Evolutionary conservation across 495 filamentous ascomycete species (phyloP).

Genomic region (Penicillium arizonense): DNA sequence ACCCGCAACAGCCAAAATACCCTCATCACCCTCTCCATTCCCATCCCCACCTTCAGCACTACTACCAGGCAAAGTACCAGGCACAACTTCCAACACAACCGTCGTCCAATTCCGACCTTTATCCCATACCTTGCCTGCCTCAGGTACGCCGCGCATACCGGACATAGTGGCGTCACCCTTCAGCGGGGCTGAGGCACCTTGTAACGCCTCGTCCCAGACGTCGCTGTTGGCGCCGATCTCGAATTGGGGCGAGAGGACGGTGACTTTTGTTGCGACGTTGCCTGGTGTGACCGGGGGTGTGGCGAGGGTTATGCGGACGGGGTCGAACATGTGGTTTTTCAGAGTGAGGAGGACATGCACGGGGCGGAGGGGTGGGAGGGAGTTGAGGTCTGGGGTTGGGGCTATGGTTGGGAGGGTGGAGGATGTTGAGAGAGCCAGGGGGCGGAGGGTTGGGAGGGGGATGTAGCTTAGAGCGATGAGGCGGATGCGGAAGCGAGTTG

Average conservation of each 20-base stretch:
- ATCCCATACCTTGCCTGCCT: constrained; percentile 95
- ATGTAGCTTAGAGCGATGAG: constrained; percentile 88
- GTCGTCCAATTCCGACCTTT: constrained; percentile 92
- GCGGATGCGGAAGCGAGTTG: constrained; percentile 83
- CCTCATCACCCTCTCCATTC: constrained; percentile 10
- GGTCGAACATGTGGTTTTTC: constrained; percentile 91
- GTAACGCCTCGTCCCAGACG: constrained; percentile 89
- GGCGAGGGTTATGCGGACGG: constrained; percentile 80
- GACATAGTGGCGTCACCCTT: constrained; percentile 30
- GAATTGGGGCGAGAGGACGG: constrained; percentile 91
- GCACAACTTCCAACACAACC: constrained; percentile 87
- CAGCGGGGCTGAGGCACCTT: constrained; percentile 38
- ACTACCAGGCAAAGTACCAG: constrained; percentile 50
- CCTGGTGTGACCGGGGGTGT: constrained; percentile 82
- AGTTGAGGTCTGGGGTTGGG: constrained; percentile 38
- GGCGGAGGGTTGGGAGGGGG: constrained; percentile 70
- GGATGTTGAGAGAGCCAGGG: constrained; percentile 48
- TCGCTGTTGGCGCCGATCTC: constrained; percentile 94
- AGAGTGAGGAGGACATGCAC: constrained; percentile 84
- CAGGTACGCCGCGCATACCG: constrained; percentile 52
- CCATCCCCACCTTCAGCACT: constrained; percentile 25
- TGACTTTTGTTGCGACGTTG: constrained; percentile 72
- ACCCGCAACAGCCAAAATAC: constrained; percentile 13
- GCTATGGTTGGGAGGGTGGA: constrained; percentile 23
- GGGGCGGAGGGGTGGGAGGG: constrained; percentile 64